Evolutionary conservation across 768 basidiomycete species (phyloP).

Genomic region (Leccinum uliginosum): DNA sequence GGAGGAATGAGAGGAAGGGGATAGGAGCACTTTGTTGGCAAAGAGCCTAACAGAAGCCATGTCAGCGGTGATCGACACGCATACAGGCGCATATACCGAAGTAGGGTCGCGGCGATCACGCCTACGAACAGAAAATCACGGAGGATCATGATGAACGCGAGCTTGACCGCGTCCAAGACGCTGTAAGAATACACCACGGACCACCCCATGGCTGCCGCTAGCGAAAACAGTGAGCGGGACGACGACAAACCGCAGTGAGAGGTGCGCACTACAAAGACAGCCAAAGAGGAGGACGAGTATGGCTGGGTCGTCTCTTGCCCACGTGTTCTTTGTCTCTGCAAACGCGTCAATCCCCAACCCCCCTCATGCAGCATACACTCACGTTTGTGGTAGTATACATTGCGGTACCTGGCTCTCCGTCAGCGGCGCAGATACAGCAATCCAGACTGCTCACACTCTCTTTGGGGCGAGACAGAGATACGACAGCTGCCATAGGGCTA

Average conservation of each 20-base stretch:
- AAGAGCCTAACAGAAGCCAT: conserved; percentile 45
- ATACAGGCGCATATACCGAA: conserved; percentile 50
- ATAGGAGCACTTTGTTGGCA: conserved; percentile 66
- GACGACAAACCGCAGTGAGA: not conserved
- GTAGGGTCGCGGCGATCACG: conserved; percentile 62
- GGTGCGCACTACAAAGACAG: conserved; percentile 60
- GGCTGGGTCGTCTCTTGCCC: conserved; percentile 97
- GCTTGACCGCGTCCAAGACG: conserved; percentile 48
- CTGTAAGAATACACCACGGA: conserved; percentile 74
- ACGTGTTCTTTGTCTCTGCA: conserved; percentile 94
- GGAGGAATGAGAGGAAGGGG: conserved; percentile 68
- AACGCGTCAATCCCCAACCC: not conserved
- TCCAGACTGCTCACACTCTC: conserved; percentile 62
- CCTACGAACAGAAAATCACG: conserved; percentile 86
- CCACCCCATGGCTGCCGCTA: conserved; percentile 85
- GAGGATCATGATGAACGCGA: conserved; percentile 78
- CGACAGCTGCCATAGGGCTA: conserved; percentile 93
- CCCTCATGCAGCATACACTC: conserved; percentile 22
- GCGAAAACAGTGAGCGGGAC: not conserved
- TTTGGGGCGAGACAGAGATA: conserved; percentile 90
- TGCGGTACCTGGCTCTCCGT: conserved; percentile 63
- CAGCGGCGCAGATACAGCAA: conserved; percentile 4
- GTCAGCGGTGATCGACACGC: conserved; percentile 13
- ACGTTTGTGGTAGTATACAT: conserved; percentile 99
- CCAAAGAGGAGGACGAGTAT: conserved; percentile 83